These are phyloP conservation scores for Solanum chmielewskii DNA, from an alignment of 257 asterid genomes.

Conservation along the genomic window DNA sequence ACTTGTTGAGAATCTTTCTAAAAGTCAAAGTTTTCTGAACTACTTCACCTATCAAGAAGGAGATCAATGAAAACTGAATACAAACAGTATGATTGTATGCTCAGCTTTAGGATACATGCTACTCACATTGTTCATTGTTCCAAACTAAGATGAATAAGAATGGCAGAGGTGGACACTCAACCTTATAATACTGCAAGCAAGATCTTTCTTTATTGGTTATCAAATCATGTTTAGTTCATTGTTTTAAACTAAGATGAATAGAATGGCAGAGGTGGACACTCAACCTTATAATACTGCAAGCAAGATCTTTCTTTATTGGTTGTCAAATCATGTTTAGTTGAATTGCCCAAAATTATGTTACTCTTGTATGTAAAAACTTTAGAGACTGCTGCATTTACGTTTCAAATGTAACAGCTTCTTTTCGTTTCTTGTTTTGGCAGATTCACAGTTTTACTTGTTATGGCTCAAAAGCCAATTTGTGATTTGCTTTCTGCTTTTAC, in stretches of 20 bases:
- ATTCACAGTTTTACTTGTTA: neutral
- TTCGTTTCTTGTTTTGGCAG: neutral
- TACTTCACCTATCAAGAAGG: neutral
- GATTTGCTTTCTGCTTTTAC: slow-evolving; percentile 16
- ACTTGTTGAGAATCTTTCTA: neutral
- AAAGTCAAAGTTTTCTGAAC: neutral
- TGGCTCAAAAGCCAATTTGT: neutral
- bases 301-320: neutral
- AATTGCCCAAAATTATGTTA: neutral
- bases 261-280: neutral
- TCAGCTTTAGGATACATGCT: neutral
- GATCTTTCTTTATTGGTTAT: neutral
- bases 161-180: neutral
- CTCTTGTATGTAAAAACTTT: neutral
- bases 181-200: neutral
- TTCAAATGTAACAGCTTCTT: neutral
- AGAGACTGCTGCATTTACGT: neutral
- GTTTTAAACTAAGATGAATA: neutral
- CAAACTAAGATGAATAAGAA: neutral
- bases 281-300: neutral
- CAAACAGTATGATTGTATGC: neutral
- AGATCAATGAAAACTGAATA: neutral
- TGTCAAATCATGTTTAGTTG: neutral
- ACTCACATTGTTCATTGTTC: neutral
- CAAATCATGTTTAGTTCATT: neutral